Evolutionary conservation across 2,329 filamentous ascomycete genomes (phyloP), one percentile per base, ranked within the genome.

Genomic region (Sporothrix pallida): DNA sequence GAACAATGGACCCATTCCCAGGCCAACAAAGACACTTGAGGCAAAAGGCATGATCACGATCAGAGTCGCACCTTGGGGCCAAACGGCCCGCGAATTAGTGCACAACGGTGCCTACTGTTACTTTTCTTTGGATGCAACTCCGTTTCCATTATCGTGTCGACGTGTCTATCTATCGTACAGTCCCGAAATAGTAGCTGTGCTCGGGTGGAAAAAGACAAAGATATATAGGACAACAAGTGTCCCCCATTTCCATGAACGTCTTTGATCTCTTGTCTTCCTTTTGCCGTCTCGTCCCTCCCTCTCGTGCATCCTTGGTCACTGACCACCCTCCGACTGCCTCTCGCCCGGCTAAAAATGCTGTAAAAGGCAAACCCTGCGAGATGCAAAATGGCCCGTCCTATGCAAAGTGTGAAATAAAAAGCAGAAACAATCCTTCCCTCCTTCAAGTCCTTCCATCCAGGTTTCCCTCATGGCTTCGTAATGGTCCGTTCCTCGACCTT

Each of bases 111-210:
- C 42, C 48, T 52, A 20, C n/a, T 20, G 4, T 44, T 10, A 12
- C 20, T 56, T 52, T 52, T 52, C 15, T 17, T 48, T 23, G 20
- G 65, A 54, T 17, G n/a, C 67, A 37, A 23, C 48, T 44, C 48
- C 48, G 9, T 56, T 20, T 44, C 50, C 26, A 42, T 56, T 52
- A 52, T 52, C 65, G 65, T 68, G 62, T 48, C 42, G 62, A 67
- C n/a, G 42, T 67, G 48, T 67, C 62, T 48, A 46, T 65, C 65
- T 68, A 68, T 68, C 46, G 48, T 70, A 56, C 48, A 42, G 48
- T 56, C 1, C 62, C 48, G 15, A 68, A 54, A 52, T 37, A 37
- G 31, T 62, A 70, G 31, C 65, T 37, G 69, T 70, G 63, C 54
- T 70, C 23, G 63, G 62, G 50, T n/a, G 71, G 63, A 7, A 23